A percentile compares a stretch with the other conserved stretches of the same genome.
phyloP scores from a whole-genome alignment of 768 basidiomycete genomes.

The Clitopilus passeckerianus region DNA sequence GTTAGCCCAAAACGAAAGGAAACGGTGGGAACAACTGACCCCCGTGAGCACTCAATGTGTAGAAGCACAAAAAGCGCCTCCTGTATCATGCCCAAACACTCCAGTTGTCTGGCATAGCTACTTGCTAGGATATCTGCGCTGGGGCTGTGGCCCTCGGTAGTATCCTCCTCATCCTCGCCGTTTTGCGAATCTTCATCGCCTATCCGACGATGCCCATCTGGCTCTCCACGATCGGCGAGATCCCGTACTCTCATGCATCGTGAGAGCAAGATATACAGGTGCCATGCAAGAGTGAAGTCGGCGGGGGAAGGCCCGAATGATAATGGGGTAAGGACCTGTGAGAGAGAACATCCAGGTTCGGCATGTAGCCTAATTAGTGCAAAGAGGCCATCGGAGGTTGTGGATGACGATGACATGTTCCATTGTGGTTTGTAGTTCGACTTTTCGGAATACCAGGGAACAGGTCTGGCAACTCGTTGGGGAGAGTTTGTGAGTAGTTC shows the following conservation, averaged over 20 bases:
- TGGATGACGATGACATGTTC: conserved; percentile 37
- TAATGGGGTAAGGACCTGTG: conserved; percentile 61
- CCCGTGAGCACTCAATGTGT: conserved; percentile 75
- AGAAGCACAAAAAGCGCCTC: conserved; percentile 87
- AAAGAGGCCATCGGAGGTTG: conserved; percentile 70
- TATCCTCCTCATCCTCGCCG: conserved; percentile 36
- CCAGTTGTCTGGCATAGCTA: conserved; percentile 84
- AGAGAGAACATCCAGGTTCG: conserved; percentile 67
- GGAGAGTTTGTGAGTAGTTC: conserved; percentile 29
- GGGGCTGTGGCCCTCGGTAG: conserved; percentile 72
- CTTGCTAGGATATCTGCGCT: conserved; percentile 80
- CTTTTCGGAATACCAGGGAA: conserved; percentile 47
- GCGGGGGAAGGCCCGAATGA: conserved; percentile 71
- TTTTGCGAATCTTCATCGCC: conserved; percentile 20
- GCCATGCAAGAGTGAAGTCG: conserved; percentile 90
- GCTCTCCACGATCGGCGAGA: conserved; percentile 74
- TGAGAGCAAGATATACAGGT: conserved; percentile 84
- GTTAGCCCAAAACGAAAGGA: conserved; percentile 2
- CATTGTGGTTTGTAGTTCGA: conserved; percentile 21
- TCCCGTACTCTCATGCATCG: conserved; percentile 80
- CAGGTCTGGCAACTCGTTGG: conserved; percentile 40
- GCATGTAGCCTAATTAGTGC: conserved; percentile 76
- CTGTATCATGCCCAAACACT: conserved; percentile 73
- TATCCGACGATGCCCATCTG: conserved; percentile 22
- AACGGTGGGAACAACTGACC: conserved; percentile 55